A percentile compares a stretch with the other conserved stretches of the same genome.
Evolutionary conservation across 768 basidiomycete genomes (phyloP).

Genomic region (Termitomyces sp.): DNA sequence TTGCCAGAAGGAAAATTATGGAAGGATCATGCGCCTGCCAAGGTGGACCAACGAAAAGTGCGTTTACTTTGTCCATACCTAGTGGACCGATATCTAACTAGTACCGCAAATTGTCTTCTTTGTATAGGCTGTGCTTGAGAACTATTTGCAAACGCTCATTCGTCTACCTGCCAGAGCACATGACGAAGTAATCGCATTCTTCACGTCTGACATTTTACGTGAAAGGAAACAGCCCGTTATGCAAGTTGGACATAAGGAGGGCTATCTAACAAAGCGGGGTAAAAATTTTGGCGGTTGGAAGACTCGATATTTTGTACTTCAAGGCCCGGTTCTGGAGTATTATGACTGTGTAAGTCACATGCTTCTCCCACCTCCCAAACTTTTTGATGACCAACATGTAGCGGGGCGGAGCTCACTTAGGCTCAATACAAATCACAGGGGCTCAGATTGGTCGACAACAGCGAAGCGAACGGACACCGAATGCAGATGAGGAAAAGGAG

Average conservation of each 20-base stretch:
- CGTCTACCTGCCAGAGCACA: constrained; percentile 81
- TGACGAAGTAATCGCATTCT: constrained; percentile 86
- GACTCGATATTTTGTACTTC: constrained; percentile 90
- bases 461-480: constrained; percentile 44
- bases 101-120: neutral
- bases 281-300: constrained; percentile 99
- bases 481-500: constrained; percentile 81
- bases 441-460: constrained; percentile 97
- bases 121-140: constrained; percentile 66
- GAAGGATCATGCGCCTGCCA: constrained; percentile 96
- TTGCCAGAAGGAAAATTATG: constrained; percentile 92
- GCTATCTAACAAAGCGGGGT: constrained; percentile 92
- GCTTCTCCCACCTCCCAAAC: constrained; percentile 4
- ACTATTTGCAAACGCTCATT: constrained; percentile 82
- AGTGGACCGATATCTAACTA: neutral
- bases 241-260: constrained; percentile 86
- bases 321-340: constrained; percentile 88
- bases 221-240: constrained; percentile 71
- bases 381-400: constrained; percentile 25
- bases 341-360: constrained; percentile 80
- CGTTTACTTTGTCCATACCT: constrained; percentile 19
- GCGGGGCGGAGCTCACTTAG: constrained; percentile 90
- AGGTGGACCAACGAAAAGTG: constrained; percentile 94
- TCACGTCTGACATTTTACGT: constrained; percentile 84
- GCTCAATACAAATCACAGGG: constrained; percentile 84